Percentiles rank a stretch among this genome's conserved stretches.
These are phyloP conservation scores for Euphorbia peplus DNA, from an alignment of 345 rosid genomes.

Conservation along the genomic window DNA sequence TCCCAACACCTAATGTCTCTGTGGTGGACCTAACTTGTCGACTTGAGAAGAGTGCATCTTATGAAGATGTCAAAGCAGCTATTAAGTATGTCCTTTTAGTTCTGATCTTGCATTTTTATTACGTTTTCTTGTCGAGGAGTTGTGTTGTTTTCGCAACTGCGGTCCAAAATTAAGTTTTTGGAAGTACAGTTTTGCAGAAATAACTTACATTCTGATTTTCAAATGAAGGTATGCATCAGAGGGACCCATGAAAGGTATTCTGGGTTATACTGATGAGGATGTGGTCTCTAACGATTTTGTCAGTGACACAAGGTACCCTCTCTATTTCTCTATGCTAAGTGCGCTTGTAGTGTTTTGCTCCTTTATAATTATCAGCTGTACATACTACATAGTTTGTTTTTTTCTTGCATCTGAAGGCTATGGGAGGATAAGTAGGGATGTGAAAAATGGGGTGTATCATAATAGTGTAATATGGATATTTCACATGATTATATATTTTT, in stretches of 20 bases:
- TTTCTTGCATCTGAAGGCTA: neutral
- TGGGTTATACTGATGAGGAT: slow-evolving; percentile 95
- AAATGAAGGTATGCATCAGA: slow-evolving; percentile 78
- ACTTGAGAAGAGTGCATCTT: slow-evolving; percentile 87
- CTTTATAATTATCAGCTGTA: neutral
- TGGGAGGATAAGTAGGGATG: no score
- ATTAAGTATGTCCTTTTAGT: slow-evolving; percentile 49
- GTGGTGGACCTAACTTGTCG: slow-evolving; percentile 98
- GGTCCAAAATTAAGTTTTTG: neutral
- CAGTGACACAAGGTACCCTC: slow-evolving; percentile 79
- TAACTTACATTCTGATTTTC: slow-evolving; percentile 3
- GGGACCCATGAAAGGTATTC: slow-evolving; percentile 86
- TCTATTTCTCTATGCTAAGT: neutral
- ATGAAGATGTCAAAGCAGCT: slow-evolving; percentile 91
- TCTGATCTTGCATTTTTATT: neutral
- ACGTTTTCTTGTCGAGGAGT: neutral
- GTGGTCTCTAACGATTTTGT: slow-evolving; percentile 93
- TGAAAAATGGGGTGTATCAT: no score
- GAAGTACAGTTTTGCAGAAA: neutral
- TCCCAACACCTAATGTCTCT: slow-evolving; percentile 92
- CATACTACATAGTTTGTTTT: neutral
- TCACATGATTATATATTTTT: no score
- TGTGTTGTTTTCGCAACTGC: no score
- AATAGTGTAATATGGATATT: no score
- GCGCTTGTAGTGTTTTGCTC: neutral